Evolutionary conservation across 2,329 filamentous ascomycete genomes (phyloP), one percentile per base, ranked within the genome.

Genomic region (Scolecobasidium constrictum): DNA sequence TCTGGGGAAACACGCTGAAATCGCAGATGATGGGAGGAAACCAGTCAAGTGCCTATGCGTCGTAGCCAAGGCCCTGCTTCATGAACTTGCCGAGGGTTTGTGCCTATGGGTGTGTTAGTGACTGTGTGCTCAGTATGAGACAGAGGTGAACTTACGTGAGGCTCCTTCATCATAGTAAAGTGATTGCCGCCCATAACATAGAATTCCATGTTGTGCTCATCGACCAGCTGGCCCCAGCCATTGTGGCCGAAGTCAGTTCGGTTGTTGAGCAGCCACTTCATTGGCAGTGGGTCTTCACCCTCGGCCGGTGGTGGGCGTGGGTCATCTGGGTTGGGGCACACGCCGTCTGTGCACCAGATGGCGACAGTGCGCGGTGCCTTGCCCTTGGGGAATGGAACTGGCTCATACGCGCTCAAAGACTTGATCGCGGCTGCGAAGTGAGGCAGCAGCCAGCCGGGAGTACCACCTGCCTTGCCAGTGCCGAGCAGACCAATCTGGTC

Each of bases 141-240:
- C 13, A 4, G 3, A 19, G 7, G n/a, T 11, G 7, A 37, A 46
- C 44, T 45, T 44, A 46, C 68, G 48, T 63, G 56, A 40, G 64
- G 61, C 47, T 76, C 77, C 58, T 81, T 77, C 78, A 86, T 84
- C 80, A 85, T 85, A 16, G 72, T 77, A 62, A 86, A 85, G 62
- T 85, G 81, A 53, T 85, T 82, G 2, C 79, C 81, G 13, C 74
- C 75, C 76, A 83, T 81, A 53, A 81, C 76, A 43, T 70, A 71
- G 49, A 73, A 79, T 38, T 67, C 66, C 63, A 83, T 78, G 60
- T 77, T 81, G 42, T 71, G 62, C 39, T 64, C 55, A 41, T 77
- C 75, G 31, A 83, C 62, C 34, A 78, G 77, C 58, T 81, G 74
- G 20, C 77, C 78, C 78, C 79, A 84, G 16, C 77, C 70, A 56